Evolutionary conservation across 257 asterid genomes (phyloP).

Genomic region (Ilex asprella): DNA sequence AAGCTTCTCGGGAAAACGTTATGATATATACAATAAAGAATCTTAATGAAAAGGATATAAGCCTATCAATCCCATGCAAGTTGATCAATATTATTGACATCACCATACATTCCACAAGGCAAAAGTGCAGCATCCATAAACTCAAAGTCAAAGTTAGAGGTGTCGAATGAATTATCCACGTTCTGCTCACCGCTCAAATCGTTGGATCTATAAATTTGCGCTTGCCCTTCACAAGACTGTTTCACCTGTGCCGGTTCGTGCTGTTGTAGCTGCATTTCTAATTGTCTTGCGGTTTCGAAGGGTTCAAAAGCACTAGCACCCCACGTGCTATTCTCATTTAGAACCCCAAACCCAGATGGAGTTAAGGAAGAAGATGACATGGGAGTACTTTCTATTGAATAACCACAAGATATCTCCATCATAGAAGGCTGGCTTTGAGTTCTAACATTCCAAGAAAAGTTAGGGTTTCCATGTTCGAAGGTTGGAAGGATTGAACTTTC

Average conservation of each 20-base stretch:
- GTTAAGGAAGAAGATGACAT: constrained; percentile 13
- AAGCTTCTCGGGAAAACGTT: too few species aligned
- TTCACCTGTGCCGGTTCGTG: constrained; percentile 15
- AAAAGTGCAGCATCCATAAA: constrained; percentile 46
- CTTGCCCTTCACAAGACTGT: constrained; percentile 15
- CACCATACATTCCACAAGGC: constrained; percentile 33
- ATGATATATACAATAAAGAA: too few species aligned
- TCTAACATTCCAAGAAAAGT: neutral
- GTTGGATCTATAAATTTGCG: constrained; percentile 6
- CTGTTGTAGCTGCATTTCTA: constrained; percentile 10
- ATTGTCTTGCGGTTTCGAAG: constrained; percentile 9
- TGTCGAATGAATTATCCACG: constrained; percentile 21
- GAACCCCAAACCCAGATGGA: constrained; percentile 19
- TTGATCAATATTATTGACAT: constrained; percentile 40
- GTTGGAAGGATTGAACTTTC: constrained; percentile 7
- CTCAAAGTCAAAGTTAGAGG: constrained; percentile 42
- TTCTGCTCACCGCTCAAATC: constrained; percentile 11
- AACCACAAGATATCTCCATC: constrained; percentile 26
- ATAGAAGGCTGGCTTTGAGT: constrained; percentile 6
- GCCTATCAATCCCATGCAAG: constrained; percentile 52
- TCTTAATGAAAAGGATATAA: too few species aligned
- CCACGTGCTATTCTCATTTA: constrained; percentile 28
- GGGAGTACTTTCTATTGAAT: constrained; percentile 23
- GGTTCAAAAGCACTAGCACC: constrained; percentile 9
- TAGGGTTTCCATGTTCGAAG: constrained; percentile 23